A percentile compares a stretch with the other conserved stretches of the same genome.
Evolutionary conservation across 257 asterid genomes (phyloP).

Genomic region (Nicotiana paniculata): DNA sequence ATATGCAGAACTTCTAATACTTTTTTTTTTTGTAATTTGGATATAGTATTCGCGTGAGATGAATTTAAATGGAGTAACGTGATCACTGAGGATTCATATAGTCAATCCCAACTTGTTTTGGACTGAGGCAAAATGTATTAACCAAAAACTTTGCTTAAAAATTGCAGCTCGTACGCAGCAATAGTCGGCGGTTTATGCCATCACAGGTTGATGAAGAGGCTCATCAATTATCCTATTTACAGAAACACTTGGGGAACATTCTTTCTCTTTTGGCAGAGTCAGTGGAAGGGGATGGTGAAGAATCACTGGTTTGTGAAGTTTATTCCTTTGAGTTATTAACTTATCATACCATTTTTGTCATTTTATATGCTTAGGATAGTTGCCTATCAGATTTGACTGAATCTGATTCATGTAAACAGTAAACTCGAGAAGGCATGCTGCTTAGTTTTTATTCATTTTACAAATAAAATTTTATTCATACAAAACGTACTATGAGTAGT

Average conservation of each 20-base stretch:
- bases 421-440: neutral
- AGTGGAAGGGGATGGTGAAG: conserved; percentile 75
- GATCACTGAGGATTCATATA: no score
- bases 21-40: no score
- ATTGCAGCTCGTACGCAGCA: conserved; percentile 89
- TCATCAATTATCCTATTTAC: conserved; percentile 91
- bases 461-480: neutral
- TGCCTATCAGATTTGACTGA: neutral
- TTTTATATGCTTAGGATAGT: neutral
- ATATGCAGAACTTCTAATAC: no score
- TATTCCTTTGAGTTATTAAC: neutral
- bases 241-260: conserved; percentile 77
- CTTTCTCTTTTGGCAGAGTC: conserved; percentile 85
- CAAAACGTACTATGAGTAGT: neutral
- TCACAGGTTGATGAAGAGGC: conserved; percentile 95
- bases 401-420: neutral
- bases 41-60: no score
- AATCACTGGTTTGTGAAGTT: conserved; percentile 53
- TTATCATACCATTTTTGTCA: neutral
- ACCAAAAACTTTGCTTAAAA: neutral
- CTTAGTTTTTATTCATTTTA: neutral
- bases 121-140: neutral
- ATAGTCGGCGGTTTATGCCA: conserved; percentile 86
- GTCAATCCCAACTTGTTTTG: no score
- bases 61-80: no score